phyloP scores from a whole-genome alignment of 805 yeast species.

The Barnettozyma siamensis region DNA sequence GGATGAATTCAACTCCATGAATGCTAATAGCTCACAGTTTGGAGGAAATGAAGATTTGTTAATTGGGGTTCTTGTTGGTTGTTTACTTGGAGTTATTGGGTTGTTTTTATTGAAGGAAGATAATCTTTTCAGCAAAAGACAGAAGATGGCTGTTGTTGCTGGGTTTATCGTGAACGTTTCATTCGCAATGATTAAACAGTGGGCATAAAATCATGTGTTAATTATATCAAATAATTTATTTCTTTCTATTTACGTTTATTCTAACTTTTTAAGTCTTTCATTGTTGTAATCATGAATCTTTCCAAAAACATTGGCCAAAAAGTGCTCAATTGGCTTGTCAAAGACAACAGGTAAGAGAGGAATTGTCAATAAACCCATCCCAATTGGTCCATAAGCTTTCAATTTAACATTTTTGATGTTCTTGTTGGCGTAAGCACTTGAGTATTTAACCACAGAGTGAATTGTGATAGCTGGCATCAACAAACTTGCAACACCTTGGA shows the following conservation, averaged over 20 bases:
- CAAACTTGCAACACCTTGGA: constrained; percentile 81
- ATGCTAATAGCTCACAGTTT: constrained; percentile 32
- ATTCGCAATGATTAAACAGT: constrained; percentile 51
- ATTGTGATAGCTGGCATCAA: constrained; percentile 84
- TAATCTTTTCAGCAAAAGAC: constrained; percentile 55
- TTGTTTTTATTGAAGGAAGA: constrained; percentile 58
- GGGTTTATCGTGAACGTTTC: constrained; percentile 67
- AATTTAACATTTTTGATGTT: constrained; percentile 42
- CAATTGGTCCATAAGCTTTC: constrained; percentile 71
- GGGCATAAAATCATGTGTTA: constrained; percentile 14
- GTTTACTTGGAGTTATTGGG: constrained; percentile 68
- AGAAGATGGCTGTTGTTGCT: constrained; percentile 59
- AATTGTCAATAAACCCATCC: constrained; percentile 68
- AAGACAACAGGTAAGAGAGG: constrained; percentile 74
- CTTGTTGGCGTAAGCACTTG: constrained; percentile 52
- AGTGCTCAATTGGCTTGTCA: constrained; percentile 77
- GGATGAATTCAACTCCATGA: constrained; percentile 42
- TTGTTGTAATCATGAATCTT: constrained; percentile 25
- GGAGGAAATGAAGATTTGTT: constrained; percentile 61
- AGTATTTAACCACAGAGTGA: constrained; percentile 68
- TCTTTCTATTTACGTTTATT: constrained; percentile 1
- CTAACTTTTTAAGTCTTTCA: constrained; percentile 9
- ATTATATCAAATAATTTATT: neutral
- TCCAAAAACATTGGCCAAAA: constrained; percentile 50
- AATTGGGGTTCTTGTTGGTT: constrained; percentile 67